Percentiles rank a stretch among this genome's conserved stretches.
Evolutionary conservation across 2,329 filamentous ascomycete genomes (phyloP).

Genomic region (Purpureocillium lavendulum): DNA sequence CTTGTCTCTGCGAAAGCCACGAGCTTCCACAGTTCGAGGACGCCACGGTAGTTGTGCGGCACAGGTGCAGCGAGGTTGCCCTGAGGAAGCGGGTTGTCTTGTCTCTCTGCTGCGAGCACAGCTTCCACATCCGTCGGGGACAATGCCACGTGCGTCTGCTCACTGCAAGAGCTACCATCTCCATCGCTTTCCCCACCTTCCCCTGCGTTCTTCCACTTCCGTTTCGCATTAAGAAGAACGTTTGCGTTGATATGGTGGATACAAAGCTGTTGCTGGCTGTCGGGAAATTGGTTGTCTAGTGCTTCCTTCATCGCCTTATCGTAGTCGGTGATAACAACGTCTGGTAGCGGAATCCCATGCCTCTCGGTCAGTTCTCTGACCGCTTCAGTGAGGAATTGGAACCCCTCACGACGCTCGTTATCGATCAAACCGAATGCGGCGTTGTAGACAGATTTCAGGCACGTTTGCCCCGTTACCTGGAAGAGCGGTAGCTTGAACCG

Average conservation of each 20-base stretch:
- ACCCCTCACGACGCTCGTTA: slow-evolving; percentile 5
- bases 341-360: neutral
- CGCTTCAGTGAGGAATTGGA: slow-evolving; percentile 1
- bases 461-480: too few species aligned
- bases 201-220: too few species aligned
- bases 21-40: neutral
- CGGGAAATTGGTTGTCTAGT: slow-evolving; percentile 2
- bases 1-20: neutral
- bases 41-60: neutral
- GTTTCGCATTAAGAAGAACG: too few species aligned
- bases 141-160: too few species aligned
- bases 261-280: neutral
- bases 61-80: neutral
- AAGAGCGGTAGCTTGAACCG: too few species aligned
- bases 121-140: neutral
- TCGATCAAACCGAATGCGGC: slow-evolving; percentile 7
- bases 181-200: too few species aligned
- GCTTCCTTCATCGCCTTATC: slow-evolving; percentile 3
- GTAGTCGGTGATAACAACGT: slow-evolving; percentile 3
- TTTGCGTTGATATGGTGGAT: too few species aligned
- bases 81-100: neutral
- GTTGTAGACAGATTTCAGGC: slow-evolving; percentile 5
- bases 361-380: neutral
- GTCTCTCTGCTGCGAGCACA: neutral
- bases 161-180: too few species aligned